phyloP scores from a whole-genome alignment of 2,329 filamentous ascomycete genomes.

The Macrophomina pseudophaseolina region DNA sequence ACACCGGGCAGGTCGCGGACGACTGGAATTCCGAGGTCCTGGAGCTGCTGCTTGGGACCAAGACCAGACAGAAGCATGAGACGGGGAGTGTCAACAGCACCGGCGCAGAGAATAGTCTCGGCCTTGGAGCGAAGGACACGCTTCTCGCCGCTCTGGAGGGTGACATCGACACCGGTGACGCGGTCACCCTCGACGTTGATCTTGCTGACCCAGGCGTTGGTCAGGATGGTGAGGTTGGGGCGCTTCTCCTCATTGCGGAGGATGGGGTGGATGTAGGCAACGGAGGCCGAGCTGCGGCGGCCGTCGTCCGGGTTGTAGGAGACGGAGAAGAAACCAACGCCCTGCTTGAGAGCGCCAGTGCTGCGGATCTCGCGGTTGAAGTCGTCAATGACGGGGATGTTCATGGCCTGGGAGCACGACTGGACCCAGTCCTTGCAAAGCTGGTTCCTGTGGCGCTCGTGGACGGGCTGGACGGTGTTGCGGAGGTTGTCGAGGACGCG shows the following conservation, averaged over 20 bases:
- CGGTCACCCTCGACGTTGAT: slow-evolving; percentile 72
- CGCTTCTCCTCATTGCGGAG: slow-evolving; percentile 80
- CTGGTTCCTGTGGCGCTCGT: slow-evolving; percentile 84
- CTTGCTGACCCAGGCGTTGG: slow-evolving; percentile 85
- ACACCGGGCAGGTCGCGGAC: slow-evolving; percentile 66
- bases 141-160: slow-evolving; percentile 64
- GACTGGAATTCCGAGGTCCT: slow-evolving; percentile 56
- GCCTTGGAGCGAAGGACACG: slow-evolving; percentile 64
- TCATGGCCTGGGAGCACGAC: slow-evolving; percentile 76
- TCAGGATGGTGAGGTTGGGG: slow-evolving; percentile 83
- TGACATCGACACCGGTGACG: slow-evolving; percentile 76
- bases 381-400: slow-evolving; percentile 81
- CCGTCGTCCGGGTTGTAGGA: slow-evolving; percentile 91
- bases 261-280: slow-evolving; percentile 92
- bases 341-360: slow-evolving; percentile 73
- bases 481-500: slow-evolving; percentile 81
- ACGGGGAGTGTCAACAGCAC: slow-evolving; percentile 80
- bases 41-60: slow-evolving; percentile 55
- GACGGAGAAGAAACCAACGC: slow-evolving; percentile 88
- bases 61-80: slow-evolving; percentile 61
- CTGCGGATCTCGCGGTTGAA: slow-evolving; percentile 84
- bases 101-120: slow-evolving; percentile 81
- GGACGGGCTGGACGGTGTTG: slow-evolving; percentile 89
- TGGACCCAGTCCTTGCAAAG: slow-evolving; percentile 89
- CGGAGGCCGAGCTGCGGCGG: slow-evolving; percentile 81